Percentiles rank a stretch among this genome's conserved stretches.
These are phyloP conservation scores for Phytophthora litchii DNA, from an alignment of 352 stramenopile genomes.

Conservation along the genomic window DNA sequence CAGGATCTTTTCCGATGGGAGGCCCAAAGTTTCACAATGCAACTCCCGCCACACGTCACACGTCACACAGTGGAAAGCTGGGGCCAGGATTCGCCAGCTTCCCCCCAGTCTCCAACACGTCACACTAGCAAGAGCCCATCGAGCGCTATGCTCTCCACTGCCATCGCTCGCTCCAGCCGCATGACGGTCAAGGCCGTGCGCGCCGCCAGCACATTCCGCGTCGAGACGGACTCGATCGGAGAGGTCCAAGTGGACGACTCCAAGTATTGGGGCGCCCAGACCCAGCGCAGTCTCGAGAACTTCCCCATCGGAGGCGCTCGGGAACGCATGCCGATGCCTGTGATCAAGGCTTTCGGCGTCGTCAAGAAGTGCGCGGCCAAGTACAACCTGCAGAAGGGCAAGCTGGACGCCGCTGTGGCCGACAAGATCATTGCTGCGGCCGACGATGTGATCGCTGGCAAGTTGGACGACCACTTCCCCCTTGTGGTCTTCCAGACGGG, in stretches of 20 bases:
- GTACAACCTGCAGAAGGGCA: constrained; percentile 91
- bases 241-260: constrained; percentile 80
- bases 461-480: constrained; percentile 96
- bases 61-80: constrained; percentile 17
- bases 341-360: constrained; percentile 94
- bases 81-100: constrained; percentile 24
- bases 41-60: constrained; percentile 8
- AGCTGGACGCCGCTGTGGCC: constrained; percentile 78
- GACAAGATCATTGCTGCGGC: constrained; percentile 92
- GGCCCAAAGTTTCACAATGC: constrained; percentile 7
- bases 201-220: constrained; percentile 50
- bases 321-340: constrained; percentile 93
- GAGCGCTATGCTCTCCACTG: constrained; percentile 35
- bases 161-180: constrained; percentile 33
- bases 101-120: constrained; percentile 19
- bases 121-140: background rate
- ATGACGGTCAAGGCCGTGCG: constrained; percentile 40
- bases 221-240: constrained; percentile 84
- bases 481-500: constrained; percentile 84
- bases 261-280: constrained; percentile 94
- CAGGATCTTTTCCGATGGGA: constrained; percentile 23
- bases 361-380: constrained; percentile 95
- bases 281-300: constrained; percentile 95
- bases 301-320: constrained; percentile 93
- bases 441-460: constrained; percentile 92